These are phyloP conservation scores for Colletotrichum zoysiae DNA, from an alignment of 2,329 filamentous ascomycete species.

Conservation along the genomic window DNA sequence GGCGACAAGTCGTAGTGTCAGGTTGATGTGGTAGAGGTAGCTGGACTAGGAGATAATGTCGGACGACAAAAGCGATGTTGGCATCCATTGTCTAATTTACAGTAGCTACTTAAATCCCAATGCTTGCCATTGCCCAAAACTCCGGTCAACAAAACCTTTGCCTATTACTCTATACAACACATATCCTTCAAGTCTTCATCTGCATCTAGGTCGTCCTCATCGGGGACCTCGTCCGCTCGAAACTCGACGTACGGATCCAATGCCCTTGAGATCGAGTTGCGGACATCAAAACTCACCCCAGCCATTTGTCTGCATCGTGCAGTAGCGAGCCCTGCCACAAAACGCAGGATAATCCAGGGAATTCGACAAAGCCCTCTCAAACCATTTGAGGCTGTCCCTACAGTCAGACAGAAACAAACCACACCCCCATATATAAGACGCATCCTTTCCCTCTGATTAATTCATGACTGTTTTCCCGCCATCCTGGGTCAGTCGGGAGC, in stretches of 20 bases:
- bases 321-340: not conserved
- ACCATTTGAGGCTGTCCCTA: not conserved
- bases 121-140: too few relatives aligned
- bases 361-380: not conserved
- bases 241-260: not conserved
- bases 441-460: slow-evolving; percentile 44
- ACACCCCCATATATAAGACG: not conserved
- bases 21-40: not conserved
- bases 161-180: not conserved
- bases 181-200: not conserved
- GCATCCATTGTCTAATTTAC: not conserved
- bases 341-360: not conserved
- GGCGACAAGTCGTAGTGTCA: not conserved
- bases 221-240: not conserved
- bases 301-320: not conserved
- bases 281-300: not conserved
- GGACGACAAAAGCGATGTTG: not conserved
- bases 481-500: slow-evolving; percentile 58
- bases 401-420: not conserved
- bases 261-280: not conserved
- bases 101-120: not conserved
- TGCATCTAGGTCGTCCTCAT: not conserved
- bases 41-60: not conserved
- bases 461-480: slow-evolving; percentile 62
- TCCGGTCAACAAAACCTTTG: not conserved